phyloP scores from a whole-genome alignment of 768 basidiomycete species.

The Antrodiella citrinella region DNA sequence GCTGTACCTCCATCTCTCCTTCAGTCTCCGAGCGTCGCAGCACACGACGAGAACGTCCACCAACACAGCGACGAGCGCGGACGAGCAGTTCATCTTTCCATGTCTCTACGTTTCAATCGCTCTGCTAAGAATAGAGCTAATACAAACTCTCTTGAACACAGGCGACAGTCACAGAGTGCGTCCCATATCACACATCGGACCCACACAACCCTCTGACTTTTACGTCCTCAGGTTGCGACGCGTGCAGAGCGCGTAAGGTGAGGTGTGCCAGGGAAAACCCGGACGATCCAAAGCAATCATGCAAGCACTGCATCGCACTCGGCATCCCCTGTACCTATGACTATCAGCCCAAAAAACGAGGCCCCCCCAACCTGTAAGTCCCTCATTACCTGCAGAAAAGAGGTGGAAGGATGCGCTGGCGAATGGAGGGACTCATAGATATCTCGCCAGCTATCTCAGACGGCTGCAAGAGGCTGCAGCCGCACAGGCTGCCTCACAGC shows the following conservation, averaged over 20 bases:
- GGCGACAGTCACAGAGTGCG: slow-evolving; percentile 83
- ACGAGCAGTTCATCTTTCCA: slow-evolving; percentile 7
- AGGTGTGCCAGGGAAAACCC: slow-evolving; percentile 75
- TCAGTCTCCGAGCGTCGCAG: slow-evolving; percentile 13
- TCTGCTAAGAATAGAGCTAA: slow-evolving; percentile 23
- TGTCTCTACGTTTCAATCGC: slow-evolving; percentile 13
- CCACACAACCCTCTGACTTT: slow-evolving; percentile 18
- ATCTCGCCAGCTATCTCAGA: slow-evolving; percentile 54
- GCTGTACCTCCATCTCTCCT: slow-evolving; percentile 29
- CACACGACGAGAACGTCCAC: slow-evolving; percentile 6
- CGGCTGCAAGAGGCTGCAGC: slow-evolving; percentile 72
- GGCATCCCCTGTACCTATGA: slow-evolving; percentile 85
- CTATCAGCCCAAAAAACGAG: slow-evolving; percentile 90
- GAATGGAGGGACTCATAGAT: neutral
- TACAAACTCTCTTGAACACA: slow-evolving; percentile 28
- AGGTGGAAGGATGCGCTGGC: neutral
- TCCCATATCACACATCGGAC: slow-evolving; percentile 16
- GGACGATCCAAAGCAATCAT: slow-evolving; percentile 68
- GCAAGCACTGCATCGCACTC: slow-evolving; percentile 82
- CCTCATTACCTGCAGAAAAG: neutral
- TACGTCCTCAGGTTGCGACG: slow-evolving; percentile 61
- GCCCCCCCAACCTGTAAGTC: slow-evolving; percentile 82
- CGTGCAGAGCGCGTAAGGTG: slow-evolving; percentile 81
- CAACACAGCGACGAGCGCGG: neutral
- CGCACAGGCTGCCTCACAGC: slow-evolving; percentile 42